phyloP scores from a whole-genome alignment of 2,329 filamentous ascomycete genomes.

The Mollisiaceae sp. region DNA sequence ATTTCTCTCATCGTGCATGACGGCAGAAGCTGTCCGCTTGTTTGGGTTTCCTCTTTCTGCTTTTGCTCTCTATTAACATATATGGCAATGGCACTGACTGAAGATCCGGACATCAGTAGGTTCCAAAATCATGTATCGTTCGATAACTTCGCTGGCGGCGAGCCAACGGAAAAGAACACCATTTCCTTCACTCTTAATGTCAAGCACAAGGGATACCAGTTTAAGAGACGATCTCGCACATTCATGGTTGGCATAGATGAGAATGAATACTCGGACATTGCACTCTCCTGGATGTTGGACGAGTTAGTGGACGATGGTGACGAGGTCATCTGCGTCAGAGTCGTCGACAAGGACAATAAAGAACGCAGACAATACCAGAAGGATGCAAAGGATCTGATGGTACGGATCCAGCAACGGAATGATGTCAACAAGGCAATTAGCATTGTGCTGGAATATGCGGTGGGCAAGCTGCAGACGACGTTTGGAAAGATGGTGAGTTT shows the following conservation, averaged over 20 bases:
- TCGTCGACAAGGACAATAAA: constrained; percentile 73
- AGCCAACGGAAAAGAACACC: constrained; percentile 59
- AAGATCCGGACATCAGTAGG: constrained; percentile 47
- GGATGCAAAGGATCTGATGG: constrained; percentile 68
- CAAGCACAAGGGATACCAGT: constrained; percentile 74
- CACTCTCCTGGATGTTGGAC: constrained; percentile 75
- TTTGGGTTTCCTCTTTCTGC: constrained; percentile 14
- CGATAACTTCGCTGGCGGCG: constrained; percentile 72
- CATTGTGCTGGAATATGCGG: constrained; percentile 72
- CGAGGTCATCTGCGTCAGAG: constrained; percentile 74
- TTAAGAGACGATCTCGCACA: constrained; percentile 69
- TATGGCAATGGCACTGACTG: constrained; percentile 35
- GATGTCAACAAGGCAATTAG: constrained; percentile 74
- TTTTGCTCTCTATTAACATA: constrained; percentile 11
- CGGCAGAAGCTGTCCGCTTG: constrained; percentile 16
- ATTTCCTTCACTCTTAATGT: constrained; percentile 73
- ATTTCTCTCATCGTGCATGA: constrained; percentile 27
- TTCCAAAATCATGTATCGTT: constrained; percentile 75
- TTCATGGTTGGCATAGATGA: constrained; percentile 76
- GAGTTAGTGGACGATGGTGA: constrained; percentile 80
- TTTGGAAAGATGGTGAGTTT: constrained; percentile 72
- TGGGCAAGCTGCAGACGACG: constrained; percentile 73
- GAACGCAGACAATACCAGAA: constrained; percentile 66
- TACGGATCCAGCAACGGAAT: constrained; percentile 71
- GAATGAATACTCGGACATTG: constrained; percentile 77